Conservation (phyloP, 768 basidiomycete species). For the Boletus eberwhitei region DNA sequence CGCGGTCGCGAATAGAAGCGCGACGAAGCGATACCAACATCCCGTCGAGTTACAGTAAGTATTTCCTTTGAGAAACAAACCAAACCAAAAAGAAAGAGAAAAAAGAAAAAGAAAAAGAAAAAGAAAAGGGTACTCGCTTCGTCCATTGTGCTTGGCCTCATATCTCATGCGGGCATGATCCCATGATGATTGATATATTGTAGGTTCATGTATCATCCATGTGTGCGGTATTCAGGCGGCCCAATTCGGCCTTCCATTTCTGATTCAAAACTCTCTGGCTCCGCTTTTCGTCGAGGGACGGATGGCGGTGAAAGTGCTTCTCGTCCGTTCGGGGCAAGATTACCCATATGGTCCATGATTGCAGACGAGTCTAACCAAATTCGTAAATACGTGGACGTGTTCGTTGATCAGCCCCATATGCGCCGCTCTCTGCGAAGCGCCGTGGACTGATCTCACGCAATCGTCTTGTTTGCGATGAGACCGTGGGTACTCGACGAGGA, state of each 20-base stretch:
- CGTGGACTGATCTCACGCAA: neutral
- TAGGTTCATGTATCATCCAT: neutral
- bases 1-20: conserved; percentile 3
- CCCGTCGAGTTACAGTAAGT: neutral
- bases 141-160: too few species aligned
- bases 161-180: neutral
- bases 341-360: neutral
- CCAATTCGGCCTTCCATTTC: conserved; percentile 2
- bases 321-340: neutral
- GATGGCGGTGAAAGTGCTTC: neutral
- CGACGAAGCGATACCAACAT: neutral
- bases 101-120: too few species aligned
- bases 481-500: neutral
- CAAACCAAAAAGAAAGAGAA: neutral
- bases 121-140: neutral
- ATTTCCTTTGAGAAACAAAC: neutral
- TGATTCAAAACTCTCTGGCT: neutral
- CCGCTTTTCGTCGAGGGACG: conserved; percentile 14
- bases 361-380: neutral
- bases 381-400: neutral
- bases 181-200: neutral
- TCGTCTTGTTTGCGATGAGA: neutral
- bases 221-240: conserved; percentile 8
- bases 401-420: neutral
- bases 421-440: neutral